phyloP scores from a whole-genome alignment of 2,329 filamentous ascomycete species.

The Fusarium algeriense region DNA sequence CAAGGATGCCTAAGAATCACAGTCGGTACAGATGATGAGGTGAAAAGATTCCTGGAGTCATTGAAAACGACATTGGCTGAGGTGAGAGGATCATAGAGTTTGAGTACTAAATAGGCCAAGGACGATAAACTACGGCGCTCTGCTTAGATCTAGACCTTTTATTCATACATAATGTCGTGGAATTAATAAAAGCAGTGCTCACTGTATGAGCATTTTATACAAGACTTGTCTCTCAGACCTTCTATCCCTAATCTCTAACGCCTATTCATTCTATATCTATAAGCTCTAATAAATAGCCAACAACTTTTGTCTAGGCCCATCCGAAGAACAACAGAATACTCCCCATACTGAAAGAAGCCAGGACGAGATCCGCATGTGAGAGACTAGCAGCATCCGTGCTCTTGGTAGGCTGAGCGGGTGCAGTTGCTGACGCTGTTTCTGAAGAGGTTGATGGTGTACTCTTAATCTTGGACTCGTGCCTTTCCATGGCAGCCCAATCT shows the following conservation, averaged over 20 bases:
- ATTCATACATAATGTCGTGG: conserved; percentile 45
- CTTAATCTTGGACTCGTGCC: conserved; percentile 29
- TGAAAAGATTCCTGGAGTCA: conserved; percentile 80
- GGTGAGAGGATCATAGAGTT: conserved; percentile 51
- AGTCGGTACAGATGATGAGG: conserved; percentile 89
- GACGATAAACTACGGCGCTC: conserved; percentile 37
- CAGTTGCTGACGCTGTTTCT: conserved; percentile 18
- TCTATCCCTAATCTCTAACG: conserved; percentile 28
- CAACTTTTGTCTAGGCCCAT: conserved; percentile 24
- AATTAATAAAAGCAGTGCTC: conserved; percentile 43
- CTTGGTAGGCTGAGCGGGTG: conserved; percentile 26
- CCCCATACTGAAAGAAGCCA: conserved; percentile 41
- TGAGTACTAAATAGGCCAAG: conserved; percentile 2
- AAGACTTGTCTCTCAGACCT: conserved; percentile 19
- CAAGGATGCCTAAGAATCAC: conserved; percentile 91
- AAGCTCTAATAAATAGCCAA: conserved; percentile 35
- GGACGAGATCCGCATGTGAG: conserved; percentile 28
- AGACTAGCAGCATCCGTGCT: conserved; percentile 38
- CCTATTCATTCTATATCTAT: conserved; percentile 31
- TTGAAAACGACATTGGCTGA: conserved; percentile 65
- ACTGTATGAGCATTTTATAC: conserved; percentile 35
- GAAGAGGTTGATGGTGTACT: conserved; percentile 23
- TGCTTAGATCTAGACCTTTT: conserved; percentile 40
- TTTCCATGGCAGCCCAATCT: conserved; percentile 37
- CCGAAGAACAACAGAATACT: conserved; percentile 39